Conservation (phyloP, 805 yeast genomes). For the Hanseniaspora opuntiae region DNA sequence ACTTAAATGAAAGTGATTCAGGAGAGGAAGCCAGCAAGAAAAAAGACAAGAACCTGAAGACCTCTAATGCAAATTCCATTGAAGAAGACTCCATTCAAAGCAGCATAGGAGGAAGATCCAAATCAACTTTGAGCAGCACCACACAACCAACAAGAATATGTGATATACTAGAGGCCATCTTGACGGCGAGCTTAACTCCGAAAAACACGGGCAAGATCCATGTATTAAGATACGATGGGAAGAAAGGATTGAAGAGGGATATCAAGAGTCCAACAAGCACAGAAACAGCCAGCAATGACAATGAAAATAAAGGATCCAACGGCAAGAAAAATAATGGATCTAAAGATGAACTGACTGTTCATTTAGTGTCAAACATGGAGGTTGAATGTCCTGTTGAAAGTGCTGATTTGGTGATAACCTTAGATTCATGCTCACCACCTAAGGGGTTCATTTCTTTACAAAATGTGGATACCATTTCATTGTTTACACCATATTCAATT, state of each 20-base stretch:
- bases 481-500: conserved; percentile 5
- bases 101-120: conserved; percentile 7
- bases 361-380: conserved; percentile 32
- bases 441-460: background rate
- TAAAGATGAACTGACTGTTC: conserved; percentile 24
- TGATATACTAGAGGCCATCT: conserved; percentile 60
- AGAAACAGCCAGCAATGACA: background rate
- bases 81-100: conserved; percentile 7
- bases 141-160: conserved; percentile 25
- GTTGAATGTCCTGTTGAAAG: conserved; percentile 17
- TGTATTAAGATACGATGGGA: conserved; percentile 50
- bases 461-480: background rate
- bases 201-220: conserved; percentile 26
- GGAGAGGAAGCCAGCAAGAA: background rate
- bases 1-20: background rate
- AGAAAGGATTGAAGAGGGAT: conserved; percentile 35
- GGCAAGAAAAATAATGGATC: background rate
- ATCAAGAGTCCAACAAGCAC: conserved; percentile 18
- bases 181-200: conserved; percentile 36
- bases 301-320: background rate
- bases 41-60: background rate
- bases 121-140: conserved; percentile 4
- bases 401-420: conserved; percentile 32
- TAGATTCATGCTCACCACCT: conserved; percentile 34
- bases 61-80: background rate